Conservation (phyloP, 2,329 filamentous ascomycete genomes). For the Aureobasidium melanogenum region DNA sequence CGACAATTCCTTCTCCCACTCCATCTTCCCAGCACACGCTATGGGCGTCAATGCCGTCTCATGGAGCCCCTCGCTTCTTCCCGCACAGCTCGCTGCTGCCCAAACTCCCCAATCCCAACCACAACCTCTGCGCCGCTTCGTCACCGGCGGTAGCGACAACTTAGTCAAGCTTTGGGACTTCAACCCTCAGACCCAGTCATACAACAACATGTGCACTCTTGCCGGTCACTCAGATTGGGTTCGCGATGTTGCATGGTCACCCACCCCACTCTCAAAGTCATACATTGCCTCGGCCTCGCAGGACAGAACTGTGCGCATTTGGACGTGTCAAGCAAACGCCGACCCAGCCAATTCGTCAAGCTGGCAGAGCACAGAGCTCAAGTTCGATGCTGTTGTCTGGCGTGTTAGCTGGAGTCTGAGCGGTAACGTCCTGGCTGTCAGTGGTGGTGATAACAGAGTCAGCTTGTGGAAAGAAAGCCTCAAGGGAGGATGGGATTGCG, state of each 20-base stretch:
- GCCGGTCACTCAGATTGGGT: slow-evolving; percentile 92
- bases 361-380: slow-evolving; percentile 78
- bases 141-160: slow-evolving; percentile 92
- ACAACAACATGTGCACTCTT: slow-evolving; percentile 49
- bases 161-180: slow-evolving; percentile 88
- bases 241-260: slow-evolving; percentile 92
- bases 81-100: slow-evolving; percentile 71
- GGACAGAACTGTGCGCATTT: slow-evolving; percentile 95
- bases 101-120: slow-evolving; percentile 43
- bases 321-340: slow-evolving; percentile 53
- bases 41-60: slow-evolving; percentile 92
- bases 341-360: slow-evolving; percentile 44
- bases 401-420: slow-evolving; percentile 96
- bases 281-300: slow-evolving; percentile 95
- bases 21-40: slow-evolving; percentile 83
- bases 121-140: slow-evolving; percentile 64
- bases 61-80: slow-evolving; percentile 80
- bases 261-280: slow-evolving; percentile 86
- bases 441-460: slow-evolving; percentile 91
- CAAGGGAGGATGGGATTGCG: slow-evolving; percentile 91
- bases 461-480: slow-evolving; percentile 98
- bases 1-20: slow-evolving; percentile 86
- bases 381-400: slow-evolving; percentile 87
- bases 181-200: slow-evolving; percentile 40
- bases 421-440: slow-evolving; percentile 91